Evolutionary conservation across 1,284 basidiomycete species (phyloP).

Genomic region (Ceratobasidium sp.): DNA sequence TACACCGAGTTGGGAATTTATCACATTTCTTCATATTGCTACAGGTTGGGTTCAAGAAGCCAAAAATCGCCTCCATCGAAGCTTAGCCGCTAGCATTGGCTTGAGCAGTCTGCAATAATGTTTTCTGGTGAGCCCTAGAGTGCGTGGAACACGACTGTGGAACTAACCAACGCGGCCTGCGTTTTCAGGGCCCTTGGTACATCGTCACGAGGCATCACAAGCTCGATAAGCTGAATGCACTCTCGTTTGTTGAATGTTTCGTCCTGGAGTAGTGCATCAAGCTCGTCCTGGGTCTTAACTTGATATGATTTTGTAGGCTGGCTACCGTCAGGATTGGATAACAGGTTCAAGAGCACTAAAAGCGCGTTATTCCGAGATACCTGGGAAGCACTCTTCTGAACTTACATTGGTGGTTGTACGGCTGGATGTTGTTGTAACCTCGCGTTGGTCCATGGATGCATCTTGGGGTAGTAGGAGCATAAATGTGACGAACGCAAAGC

Average conservation of each 20-base stretch:
- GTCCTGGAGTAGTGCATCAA: constrained; percentile 68
- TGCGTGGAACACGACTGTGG: neutral
- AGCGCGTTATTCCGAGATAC: neutral
- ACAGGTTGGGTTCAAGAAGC: neutral
- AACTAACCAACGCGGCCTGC: constrained; percentile 56
- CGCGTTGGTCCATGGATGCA: constrained; percentile 52
- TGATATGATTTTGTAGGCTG: constrained; percentile 68
- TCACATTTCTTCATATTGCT: constrained; percentile 2
- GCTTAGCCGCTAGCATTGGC: constrained; percentile 18
- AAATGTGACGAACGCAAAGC: constrained; percentile 39
- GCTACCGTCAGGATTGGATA: constrained; percentile 59
- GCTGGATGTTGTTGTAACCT: constrained; percentile 55
- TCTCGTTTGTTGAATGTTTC: constrained; percentile 63
- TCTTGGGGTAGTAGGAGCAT: neutral
- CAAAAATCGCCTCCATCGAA: neutral
- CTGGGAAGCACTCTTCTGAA: constrained; percentile 55
- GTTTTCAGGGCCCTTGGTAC: constrained; percentile 69
- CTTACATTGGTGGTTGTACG: constrained; percentile 56
- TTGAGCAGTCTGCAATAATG: constrained; percentile 6
- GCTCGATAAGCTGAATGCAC: constrained; percentile 78
- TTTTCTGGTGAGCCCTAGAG: neutral
- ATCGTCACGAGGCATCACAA: constrained; percentile 76
- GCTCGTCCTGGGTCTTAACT: constrained; percentile 67
- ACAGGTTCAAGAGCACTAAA: constrained; percentile 39
- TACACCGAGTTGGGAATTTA: neutral